Conservation (phyloP, 495 filamentous ascomycete species). For the Patellaria atrata region DNA sequence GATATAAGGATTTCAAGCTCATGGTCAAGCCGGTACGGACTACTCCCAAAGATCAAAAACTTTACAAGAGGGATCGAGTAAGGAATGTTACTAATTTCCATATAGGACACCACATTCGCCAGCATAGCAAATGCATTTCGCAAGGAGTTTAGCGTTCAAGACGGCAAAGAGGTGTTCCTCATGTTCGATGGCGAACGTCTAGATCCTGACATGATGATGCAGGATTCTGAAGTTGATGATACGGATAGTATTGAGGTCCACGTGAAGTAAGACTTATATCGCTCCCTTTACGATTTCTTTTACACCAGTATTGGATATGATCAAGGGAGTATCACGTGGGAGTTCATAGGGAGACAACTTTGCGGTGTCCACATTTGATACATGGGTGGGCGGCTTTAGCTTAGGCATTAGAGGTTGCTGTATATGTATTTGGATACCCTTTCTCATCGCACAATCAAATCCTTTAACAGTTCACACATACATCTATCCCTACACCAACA, state of each 20-base stretch:
- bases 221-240: constrained; percentile 62
- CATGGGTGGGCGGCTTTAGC: too few relatives aligned
- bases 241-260: constrained; percentile 38
- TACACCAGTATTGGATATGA: too few relatives aligned
- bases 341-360: too few relatives aligned
- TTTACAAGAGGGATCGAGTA: background rate
- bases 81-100: constrained; percentile 4
- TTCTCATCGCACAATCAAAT: too few relatives aligned
- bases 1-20: constrained; percentile 40
- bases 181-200: constrained; percentile 72
- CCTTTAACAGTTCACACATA: too few relatives aligned
- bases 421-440: too few relatives aligned
- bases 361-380: too few relatives aligned
- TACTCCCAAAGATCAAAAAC: background rate
- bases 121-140: constrained; percentile 42
- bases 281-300: too few relatives aligned
- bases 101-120: constrained; percentile 37
- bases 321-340: too few relatives aligned
- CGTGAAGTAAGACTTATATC: constrained; percentile 8
- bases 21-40: constrained; percentile 39
- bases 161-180: constrained; percentile 42
- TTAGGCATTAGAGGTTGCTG: too few relatives aligned
- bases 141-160: constrained; percentile 28
- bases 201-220: constrained; percentile 43
- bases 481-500: too few relatives aligned